phyloP scores from a whole-genome alignment of 306 rosid genomes.

The Carpinus fangiana region DNA sequence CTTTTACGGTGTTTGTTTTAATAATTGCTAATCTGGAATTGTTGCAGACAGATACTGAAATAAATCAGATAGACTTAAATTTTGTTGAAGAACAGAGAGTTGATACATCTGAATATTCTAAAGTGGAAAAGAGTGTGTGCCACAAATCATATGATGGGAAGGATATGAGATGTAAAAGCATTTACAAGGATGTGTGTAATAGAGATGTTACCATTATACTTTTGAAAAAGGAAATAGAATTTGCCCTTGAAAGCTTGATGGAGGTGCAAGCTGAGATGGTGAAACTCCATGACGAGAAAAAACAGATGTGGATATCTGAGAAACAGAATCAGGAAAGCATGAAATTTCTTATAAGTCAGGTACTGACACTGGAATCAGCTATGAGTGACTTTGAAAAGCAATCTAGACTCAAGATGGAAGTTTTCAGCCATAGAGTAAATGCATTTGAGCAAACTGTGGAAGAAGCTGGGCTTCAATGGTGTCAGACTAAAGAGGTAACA shows the following conservation, averaged over 20 bases:
- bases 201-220: constrained; percentile 68
- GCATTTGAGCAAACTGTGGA: constrained; percentile 50
- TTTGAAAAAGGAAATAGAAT: constrained; percentile 77
- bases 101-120: constrained; percentile 33
- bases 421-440: constrained; percentile 46
- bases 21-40: constrained; percentile 43
- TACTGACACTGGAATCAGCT: constrained; percentile 55
- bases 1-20: constrained; percentile 34
- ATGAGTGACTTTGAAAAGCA: constrained; percentile 61
- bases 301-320: constrained; percentile 55
- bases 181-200: constrained; percentile 37
- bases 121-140: constrained; percentile 26
- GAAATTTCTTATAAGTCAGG: constrained; percentile 43
- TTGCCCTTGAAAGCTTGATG: constrained; percentile 76
- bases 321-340: constrained; percentile 55
- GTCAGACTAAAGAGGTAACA: constrained; percentile 63
- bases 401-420: constrained; percentile 53
- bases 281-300: constrained; percentile 64
- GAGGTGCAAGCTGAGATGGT: constrained; percentile 81
- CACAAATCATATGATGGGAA: constrained; percentile 19
- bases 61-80: constrained; percentile 27
- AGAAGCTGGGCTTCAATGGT: constrained; percentile 58
- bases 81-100: constrained; percentile 33
- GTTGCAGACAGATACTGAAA: constrained; percentile 63
- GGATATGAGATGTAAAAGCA: constrained; percentile 30